Evolutionary conservation across 257 asterid genomes (phyloP).

Genomic region (Ocimum tenuiflorum): DNA sequence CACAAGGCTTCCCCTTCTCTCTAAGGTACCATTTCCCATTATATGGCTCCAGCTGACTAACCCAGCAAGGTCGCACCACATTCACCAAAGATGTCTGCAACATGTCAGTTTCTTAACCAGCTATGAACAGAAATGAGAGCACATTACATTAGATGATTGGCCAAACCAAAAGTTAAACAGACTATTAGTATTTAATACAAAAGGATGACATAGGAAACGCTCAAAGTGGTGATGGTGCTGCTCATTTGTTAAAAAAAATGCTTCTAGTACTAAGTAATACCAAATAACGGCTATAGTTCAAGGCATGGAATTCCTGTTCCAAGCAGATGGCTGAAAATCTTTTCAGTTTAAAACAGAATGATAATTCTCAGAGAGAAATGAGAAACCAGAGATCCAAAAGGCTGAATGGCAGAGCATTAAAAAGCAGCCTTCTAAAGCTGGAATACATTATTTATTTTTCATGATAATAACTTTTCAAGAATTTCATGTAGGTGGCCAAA

Average conservation of each 20-base stretch:
- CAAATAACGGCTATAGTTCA: neutral
- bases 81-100: constrained; percentile 63
- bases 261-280: constrained; percentile 2
- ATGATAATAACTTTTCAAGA: neutral
- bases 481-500: neutral
- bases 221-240: neutral
- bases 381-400: neutral
- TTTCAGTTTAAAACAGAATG: no score
- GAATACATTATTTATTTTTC: neutral
- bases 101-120: constrained; percentile 14
- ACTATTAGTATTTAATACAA: neutral
- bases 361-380: neutral
- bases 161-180: constrained; percentile 3
- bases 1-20: constrained; percentile 78
- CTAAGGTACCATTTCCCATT: constrained; percentile 87
- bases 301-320: neutral
- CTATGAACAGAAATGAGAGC: constrained; percentile 14
- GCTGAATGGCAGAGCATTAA: neutral
- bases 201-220: neutral
- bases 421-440: neutral
- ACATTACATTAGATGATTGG: constrained; percentile 5
- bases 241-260: neutral
- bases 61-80: constrained; percentile 87
- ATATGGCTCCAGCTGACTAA: constrained; percentile 72
- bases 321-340: neutral